Base-by-base conservation (phyloP, 306 rosid species). In the Alnus glutinosa region DNA sequence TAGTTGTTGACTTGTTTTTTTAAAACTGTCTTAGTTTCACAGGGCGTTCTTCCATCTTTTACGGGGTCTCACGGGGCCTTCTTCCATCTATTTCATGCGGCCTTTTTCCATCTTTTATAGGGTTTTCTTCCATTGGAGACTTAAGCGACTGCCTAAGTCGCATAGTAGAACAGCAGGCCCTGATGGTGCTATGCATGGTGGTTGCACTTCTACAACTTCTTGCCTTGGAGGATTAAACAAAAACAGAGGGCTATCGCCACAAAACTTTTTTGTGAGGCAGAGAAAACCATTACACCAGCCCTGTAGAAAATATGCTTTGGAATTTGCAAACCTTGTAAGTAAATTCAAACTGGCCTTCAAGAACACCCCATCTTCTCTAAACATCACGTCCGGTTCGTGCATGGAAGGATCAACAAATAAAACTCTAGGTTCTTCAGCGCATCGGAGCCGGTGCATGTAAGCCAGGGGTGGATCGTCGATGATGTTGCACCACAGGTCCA, bases 151-250 rank as follows among this genome's bases (percentile, higher is more conserved):
- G 28, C 28, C 28, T 23, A 23, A 23, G 28, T 23, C 28, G 28
- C 28, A 23, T 0, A 23, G 28, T 23, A 0, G 28, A 23, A 23
- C 28, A 23, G 28, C 28, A 0, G 28, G 28, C 28, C 28, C 28
- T 23, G 0, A 23, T 36, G 32, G 62, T 30, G 28, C 23, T 64
- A 0, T 14, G 34, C 10, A n/a, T 3, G 30, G 50, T 67, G 71
- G 50, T 28, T 23, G 36, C 15, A 67, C 3, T 39, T 47, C 32
- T 39, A 67, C 19, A 39, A 67, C 71, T 18, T 67, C 50, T 18
- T 67, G 50, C 47, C 71, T 67, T 2, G 18, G 50, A 39, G 50
- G 71, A 36, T 67, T 67, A 67, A 67, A 39, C 71, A 67, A 67
- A 39, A 67, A n/a, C 50, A 67, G 16, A 67, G 39, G 28, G 2